phyloP scores from a whole-genome alignment of 2,329 filamentous ascomycete genomes.

The Colletotrichum kahawae region DNA sequence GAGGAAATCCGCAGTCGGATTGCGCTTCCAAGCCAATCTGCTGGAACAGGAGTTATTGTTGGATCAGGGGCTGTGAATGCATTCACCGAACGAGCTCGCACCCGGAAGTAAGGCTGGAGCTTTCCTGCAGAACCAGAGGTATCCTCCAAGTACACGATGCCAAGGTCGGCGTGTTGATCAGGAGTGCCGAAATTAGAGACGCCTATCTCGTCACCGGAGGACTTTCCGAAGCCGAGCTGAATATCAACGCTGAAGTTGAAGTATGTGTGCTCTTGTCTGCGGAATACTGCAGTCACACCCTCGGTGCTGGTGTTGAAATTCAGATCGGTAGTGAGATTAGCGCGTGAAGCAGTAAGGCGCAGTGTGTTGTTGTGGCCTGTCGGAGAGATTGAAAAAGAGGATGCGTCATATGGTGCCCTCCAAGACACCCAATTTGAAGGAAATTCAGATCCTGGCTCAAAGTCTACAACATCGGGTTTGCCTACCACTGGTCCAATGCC shows the following conservation, averaged over 20 bases:
- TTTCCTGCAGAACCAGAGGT: neutral
- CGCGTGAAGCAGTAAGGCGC: neutral
- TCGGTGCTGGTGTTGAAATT: neutral
- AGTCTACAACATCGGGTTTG: neutral
- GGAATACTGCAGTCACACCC: neutral
- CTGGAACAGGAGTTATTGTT: neutral
- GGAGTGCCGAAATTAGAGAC: neutral
- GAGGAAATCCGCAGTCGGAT: neutral
- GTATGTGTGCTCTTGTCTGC: neutral
- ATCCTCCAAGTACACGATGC: neutral
- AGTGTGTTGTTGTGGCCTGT: neutral
- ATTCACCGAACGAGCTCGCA: neutral
- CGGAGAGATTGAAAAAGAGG: neutral
- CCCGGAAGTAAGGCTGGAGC: neutral
- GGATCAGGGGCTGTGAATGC: fast-evolving
- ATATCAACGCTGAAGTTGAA: neutral
- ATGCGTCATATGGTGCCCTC: neutral
- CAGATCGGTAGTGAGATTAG: neutral
- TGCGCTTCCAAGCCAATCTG: neutral
- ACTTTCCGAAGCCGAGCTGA: neutral
- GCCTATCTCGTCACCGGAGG: neutral
- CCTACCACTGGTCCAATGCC: neutral
- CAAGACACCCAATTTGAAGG: neutral
- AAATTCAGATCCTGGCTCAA: neutral
- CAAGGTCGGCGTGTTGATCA: neutral